Conservation (phyloP, 495 filamentous ascomycete genomes). For the Cercophora newfieldiana region DNA sequence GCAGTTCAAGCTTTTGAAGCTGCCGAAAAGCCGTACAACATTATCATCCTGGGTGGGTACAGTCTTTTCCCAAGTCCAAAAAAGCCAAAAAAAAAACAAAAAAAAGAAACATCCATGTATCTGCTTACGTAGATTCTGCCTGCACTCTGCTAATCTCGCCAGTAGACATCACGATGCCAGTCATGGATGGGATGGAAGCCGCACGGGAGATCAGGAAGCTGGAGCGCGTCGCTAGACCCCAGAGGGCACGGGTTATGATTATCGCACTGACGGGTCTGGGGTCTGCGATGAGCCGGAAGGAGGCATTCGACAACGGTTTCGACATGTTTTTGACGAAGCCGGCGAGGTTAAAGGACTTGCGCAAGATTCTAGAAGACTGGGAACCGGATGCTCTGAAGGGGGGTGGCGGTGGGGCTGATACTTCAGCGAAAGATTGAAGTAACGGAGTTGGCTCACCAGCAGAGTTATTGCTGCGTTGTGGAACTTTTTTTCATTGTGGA, state of each 20-base stretch:
- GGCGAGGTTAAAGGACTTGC: neutral
- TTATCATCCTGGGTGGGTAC: neutral
- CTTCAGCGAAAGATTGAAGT: neutral
- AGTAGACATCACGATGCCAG: neutral
- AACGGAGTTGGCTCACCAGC: conserved; percentile 3
- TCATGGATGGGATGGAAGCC: neutral
- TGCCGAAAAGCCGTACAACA: neutral
- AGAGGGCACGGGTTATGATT: neutral
- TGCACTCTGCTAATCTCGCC: conserved; percentile 1
- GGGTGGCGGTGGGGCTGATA: conserved; percentile 1
- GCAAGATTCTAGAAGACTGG: conserved; percentile 5
- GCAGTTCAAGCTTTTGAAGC: neutral
- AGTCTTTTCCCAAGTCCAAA: too few relatives aligned
- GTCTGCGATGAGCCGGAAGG: neutral
- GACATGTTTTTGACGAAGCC: conserved; percentile 8
- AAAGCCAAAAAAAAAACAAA: too few relatives aligned
- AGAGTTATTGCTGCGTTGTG: conserved; percentile 5
- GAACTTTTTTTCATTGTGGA: conserved; percentile 4
- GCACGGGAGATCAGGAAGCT: neutral
- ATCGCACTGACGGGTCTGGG: conserved; percentile 1
- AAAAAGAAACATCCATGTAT: too few relatives aligned
- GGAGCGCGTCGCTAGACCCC: neutral
- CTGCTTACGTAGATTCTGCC: neutral
- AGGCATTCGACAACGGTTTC: neutral
- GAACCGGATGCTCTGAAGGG: neutral